Evolutionary conservation across 2,329 filamentous ascomycete species (phyloP).

Genomic region (Coleophoma cylindrospora): DNA sequence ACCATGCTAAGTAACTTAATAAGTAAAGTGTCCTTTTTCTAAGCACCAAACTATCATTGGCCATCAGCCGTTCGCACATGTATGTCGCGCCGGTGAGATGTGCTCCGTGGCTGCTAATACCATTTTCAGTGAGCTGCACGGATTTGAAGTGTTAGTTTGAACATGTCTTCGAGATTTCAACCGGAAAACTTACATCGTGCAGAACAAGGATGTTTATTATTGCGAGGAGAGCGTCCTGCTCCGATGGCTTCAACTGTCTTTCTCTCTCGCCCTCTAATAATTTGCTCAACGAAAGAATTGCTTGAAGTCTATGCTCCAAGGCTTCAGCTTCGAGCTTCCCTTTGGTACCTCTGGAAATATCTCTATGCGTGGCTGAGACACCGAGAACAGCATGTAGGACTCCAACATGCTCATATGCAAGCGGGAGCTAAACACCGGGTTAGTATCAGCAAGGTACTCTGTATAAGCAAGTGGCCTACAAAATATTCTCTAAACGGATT

Average conservation of each 20-base stretch:
- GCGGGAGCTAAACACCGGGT: background rate
- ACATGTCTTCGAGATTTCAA: background rate
- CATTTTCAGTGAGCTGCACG: background rate
- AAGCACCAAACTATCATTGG: background rate
- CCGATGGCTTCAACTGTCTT: background rate
- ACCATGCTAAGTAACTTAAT: background rate
- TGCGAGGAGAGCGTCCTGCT: background rate
- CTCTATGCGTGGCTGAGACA: conserved; percentile 1
- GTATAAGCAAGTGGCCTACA: background rate
- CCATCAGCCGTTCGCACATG: background rate
- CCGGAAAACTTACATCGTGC: background rate
- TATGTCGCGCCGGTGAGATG: background rate
- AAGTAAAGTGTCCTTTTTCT: background rate
- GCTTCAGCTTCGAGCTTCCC: background rate
- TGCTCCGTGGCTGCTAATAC: background rate
- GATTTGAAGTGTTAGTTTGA: background rate
- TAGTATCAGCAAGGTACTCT: background rate
- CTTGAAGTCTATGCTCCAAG: background rate
- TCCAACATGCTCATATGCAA: conserved; percentile 1
- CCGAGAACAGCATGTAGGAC: conserved; percentile 1
- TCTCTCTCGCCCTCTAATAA: background rate
- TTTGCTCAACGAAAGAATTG: background rate
- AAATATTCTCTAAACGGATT: conserved; percentile 1
- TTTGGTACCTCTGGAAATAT: background rate
- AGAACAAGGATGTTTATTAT: background rate